phyloP scores from a whole-genome alignment of 768 basidiomycete species.

The Naematelia aurantialba region DNA sequence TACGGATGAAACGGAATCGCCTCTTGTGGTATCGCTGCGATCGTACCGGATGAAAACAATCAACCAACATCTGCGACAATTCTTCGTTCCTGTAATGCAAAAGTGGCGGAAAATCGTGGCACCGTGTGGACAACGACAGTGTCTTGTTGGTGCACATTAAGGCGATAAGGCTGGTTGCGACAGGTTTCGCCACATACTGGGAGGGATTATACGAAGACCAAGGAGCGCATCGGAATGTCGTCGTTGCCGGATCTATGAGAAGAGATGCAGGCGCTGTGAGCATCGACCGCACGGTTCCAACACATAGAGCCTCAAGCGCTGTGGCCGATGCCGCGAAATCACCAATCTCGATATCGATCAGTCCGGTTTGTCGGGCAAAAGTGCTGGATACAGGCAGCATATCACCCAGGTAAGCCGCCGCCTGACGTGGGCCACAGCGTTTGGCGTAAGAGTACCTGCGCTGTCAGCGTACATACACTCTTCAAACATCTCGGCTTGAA shows the following conservation, averaged over 20 bases:
- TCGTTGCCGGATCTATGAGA: conserved; percentile 1
- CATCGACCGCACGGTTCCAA: conserved; percentile 9
- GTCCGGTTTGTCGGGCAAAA: conserved; percentile 17
- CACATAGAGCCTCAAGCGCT: conserved; percentile 18
- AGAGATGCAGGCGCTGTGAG: background rate
- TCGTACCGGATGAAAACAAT: conserved; percentile 40
- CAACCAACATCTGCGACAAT: conserved; percentile 42
- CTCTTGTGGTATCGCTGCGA: conserved; percentile 41
- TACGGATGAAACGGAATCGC: conserved; percentile 40
- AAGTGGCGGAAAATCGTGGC: conserved; percentile 23
- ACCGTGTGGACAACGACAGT: background rate
- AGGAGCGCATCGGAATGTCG: conserved; percentile 22
- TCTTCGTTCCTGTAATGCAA: conserved; percentile 36
- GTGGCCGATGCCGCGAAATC: conserved; percentile 5
- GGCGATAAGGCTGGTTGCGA: conserved; percentile 2
- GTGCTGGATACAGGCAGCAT: conserved; percentile 34
- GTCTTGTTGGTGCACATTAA: conserved; percentile 23
- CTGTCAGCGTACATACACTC: conserved; percentile 1
- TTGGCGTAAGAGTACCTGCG: conserved; percentile 35
- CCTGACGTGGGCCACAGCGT: conserved; percentile 21
- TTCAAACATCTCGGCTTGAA: too few species aligned
- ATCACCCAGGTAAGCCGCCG: conserved; percentile 21
- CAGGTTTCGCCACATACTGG: background rate
- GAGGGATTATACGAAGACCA: conserved; percentile 18
- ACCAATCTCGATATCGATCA: conserved; percentile 37